Base-by-base conservation (phyloP, 108 stramenopile species). In the Cyclostephanos tholiformis region DNA sequence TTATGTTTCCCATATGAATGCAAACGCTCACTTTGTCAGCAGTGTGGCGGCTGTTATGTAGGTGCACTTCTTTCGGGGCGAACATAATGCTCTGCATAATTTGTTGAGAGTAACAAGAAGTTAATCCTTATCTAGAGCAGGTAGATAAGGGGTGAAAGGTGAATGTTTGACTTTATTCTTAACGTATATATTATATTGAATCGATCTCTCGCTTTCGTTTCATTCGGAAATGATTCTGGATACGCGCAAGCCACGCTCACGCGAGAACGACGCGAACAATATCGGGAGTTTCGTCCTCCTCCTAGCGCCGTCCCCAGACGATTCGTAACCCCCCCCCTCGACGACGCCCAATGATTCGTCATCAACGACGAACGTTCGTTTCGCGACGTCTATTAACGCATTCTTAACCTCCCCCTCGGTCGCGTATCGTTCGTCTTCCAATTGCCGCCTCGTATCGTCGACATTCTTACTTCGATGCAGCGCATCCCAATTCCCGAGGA, bases 401-500 rank as follows among this genome's bases (percentile, higher is more conserved):
- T 65, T 41, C 41, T 67, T 64, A 29, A 79, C 56, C 26, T 79
- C 62, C 14, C 62, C 65, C 49, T 72, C 77, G 67, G 51, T 62
- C 32, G n/a, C 44, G 19, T n/a, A 44, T 58, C 23, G 30, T 17
- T 12, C 30, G 35, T n/a, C 38, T 39, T 62, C 71, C 6, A 79
- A 17, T n/a, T 56, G 56, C 22, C 66, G 36, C 59, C 64, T 61
- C 17, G 72, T 52, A 6, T 30, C 52, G 6, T 67, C 56, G 32
- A 56, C 59, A 25, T 72, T 65, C 39, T 65, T 58, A 19, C 48
- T 14, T 17, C 20, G 17, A 12, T 11, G 55, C 1, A 60, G 2
- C 19, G 66, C 8, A 25, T 65, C 71, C 77, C 77, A 79, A n/a
- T 79, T 79, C 57, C 77, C 77, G 58, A 79, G 55, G 9, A 79